Evolutionary conservation across 371 early-diverging fungal species (phyloP).

Genomic region (Mycotypha africana): DNA sequence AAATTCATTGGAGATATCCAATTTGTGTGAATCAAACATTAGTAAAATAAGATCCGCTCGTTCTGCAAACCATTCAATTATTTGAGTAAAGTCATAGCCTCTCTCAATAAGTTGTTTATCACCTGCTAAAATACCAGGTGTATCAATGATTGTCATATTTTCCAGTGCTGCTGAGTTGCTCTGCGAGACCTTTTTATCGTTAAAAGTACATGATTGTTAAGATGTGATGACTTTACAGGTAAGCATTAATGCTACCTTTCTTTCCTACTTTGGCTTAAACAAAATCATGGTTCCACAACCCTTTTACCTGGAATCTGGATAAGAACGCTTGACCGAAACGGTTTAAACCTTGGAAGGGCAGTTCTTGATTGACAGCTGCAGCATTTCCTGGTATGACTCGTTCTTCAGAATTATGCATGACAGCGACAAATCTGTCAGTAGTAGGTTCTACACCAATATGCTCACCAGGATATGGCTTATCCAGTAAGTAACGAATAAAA

Average conservation of each 20-base stretch:
- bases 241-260: too few relatives aligned
- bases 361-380: conserved; percentile 79
- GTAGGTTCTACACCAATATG: conserved; percentile 89
- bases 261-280: too few relatives aligned
- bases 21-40: conserved; percentile 84
- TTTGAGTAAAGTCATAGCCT: conserved; percentile 77
- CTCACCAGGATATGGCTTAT: conserved; percentile 75
- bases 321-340: conserved; percentile 79
- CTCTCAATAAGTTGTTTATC: conserved; percentile 78
- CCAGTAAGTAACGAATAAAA: conserved; percentile 80
- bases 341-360: conserved; percentile 74
- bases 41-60: conserved; percentile 79
- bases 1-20: conserved; percentile 89
- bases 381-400: conserved; percentile 85
- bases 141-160: conserved; percentile 82
- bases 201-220: too few relatives aligned
- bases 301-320: conserved; percentile 70
- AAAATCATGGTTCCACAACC: too few relatives aligned
- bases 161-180: conserved; percentile 65
- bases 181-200: conserved; percentile 70
- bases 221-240: too few relatives aligned
- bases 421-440: conserved; percentile 82
- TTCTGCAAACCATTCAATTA: conserved; percentile 84
- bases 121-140: conserved; percentile 85
- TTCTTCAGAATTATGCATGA: conserved; percentile 72